Conservation (phyloP, 257 asterid species). For the Anisodus acutangulus region DNA sequence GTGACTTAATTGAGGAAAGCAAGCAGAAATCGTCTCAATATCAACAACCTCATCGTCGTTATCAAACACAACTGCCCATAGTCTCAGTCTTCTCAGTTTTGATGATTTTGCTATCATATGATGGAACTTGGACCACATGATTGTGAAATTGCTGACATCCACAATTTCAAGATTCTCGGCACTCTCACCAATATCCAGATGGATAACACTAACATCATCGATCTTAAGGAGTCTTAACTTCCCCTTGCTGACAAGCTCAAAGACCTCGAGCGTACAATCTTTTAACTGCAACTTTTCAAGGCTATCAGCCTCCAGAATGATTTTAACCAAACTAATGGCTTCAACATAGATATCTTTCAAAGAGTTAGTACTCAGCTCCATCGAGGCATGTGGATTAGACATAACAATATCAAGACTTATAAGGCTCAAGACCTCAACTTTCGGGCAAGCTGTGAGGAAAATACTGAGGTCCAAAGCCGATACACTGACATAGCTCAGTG, state of each 20-base stretch:
- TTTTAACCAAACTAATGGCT: conserved; percentile 55
- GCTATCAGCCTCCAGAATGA: too few species aligned
- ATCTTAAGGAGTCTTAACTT: conserved; percentile 64
- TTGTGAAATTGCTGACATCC: conserved; percentile 83
- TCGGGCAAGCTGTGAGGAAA: too few species aligned
- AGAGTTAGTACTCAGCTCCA: conserved; percentile 69
- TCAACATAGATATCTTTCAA: conserved; percentile 73
- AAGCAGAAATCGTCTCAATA: conserved; percentile 73
- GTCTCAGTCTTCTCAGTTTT: conserved; percentile 63
- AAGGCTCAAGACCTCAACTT: conserved; percentile 23
- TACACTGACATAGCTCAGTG: too few species aligned
- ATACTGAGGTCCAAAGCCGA: too few species aligned
- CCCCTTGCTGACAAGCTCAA: conserved; percentile 42
- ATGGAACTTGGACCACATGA: conserved; percentile 83
- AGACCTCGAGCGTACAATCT: too few species aligned
- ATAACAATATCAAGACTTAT: conserved; percentile 70
- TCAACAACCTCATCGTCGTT: conserved; percentile 85
- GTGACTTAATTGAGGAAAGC: conserved; percentile 70
- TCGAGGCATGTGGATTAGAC: conserved; percentile 73
- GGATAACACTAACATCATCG: conserved; percentile 83
- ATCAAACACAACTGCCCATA: conserved; percentile 88
- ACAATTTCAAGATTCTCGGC: conserved; percentile 78
- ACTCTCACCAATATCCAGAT: conserved; percentile 81
- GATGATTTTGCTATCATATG: conserved; percentile 44
- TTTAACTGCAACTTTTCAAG: too few species aligned